These are phyloP conservation scores for Sporothrix brunneoviolacea DNA, from an alignment of 2,329 filamentous ascomycete genomes.

Conservation along the genomic window DNA sequence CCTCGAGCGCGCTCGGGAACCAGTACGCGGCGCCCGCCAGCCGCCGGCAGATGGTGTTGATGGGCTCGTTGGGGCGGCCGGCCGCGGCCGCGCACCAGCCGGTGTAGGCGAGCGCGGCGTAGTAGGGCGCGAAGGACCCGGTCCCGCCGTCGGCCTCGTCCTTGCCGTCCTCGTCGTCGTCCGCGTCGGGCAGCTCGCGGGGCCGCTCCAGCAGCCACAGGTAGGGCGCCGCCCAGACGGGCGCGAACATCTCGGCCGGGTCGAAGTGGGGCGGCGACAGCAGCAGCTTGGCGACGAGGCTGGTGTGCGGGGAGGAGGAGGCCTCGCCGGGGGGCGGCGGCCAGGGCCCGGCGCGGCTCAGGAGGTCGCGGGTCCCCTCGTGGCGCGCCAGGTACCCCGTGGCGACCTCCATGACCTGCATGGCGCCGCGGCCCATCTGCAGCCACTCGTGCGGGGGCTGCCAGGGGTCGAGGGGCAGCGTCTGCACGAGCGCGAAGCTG, in stretches of 20 bases:
- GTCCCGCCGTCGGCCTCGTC: conserved; percentile 25
- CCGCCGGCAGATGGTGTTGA: conserved; percentile 27
- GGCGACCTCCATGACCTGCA: conserved; percentile 27
- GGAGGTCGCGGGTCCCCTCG: too few species aligned
- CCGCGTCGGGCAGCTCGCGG: conserved; percentile 14
- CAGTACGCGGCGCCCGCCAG: conserved; percentile 31
- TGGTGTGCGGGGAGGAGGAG: not conserved
- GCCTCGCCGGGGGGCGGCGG: too few species aligned
- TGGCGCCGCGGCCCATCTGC: conserved; percentile 27
- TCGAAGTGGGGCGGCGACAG: conserved; percentile 26
- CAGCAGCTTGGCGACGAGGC: conserved; percentile 19
- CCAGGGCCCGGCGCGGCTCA: too few species aligned
- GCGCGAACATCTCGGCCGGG: conserved; percentile 25
- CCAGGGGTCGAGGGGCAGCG: conserved; percentile 29
- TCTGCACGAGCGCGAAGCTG: conserved; percentile 33
- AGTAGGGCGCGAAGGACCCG: conserved; percentile 21
- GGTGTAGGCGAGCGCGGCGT: conserved; percentile 28
- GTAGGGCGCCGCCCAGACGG: conserved; percentile 25
- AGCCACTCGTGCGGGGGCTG: conserved; percentile 32
- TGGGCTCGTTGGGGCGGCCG: conserved; percentile 24
- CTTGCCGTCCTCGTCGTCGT: conserved; percentile 14
- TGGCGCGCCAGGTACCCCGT: conserved; percentile 14
- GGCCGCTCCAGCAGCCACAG: conserved; percentile 28
- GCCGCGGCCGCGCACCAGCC: conserved; percentile 26
- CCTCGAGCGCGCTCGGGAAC: conserved; percentile 28